Evolutionary conservation across 805 yeast species (phyloP), one percentile per base, ranked within the genome.

Genomic region (Phaffomyces antillensis): DNA sequence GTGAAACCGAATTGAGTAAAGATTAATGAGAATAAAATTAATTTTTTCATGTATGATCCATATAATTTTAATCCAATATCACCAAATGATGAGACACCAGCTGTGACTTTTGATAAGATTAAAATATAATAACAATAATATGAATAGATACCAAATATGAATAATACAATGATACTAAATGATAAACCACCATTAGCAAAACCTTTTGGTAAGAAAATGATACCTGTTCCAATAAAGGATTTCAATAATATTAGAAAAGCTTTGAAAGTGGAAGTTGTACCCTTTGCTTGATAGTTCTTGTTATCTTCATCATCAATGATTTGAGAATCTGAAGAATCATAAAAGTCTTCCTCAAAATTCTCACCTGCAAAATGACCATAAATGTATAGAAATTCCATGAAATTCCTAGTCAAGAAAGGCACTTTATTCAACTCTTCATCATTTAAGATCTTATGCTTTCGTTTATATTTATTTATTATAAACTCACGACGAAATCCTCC

Each of bases 291-390:
- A 45, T 58, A 51, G 26, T 42, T 31, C 30, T 48, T 44, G 23
- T 46, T 40, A 1, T 60, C 45, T 10, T 37, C 47, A 40, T 64
- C 68, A 35, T 61, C 58, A 49, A 56, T 40, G 15, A 51, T 53
- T 12, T 52, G 52, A 32, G 35, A 32, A 10, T 28, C 30, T 32
- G 35, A 32, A 18, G 52, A 47, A 11, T 49, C 56, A 36, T 54
- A 67, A 39, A 71, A 77, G 39, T 71, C 79, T 17, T 80, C 89
- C 54, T 83, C 91, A 43, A 85, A 71, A 35, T 81, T 77, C 62
- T 85, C 93, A 59, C 95, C 95, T 3, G 93, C 93, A 64, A 86
- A 86, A 66, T 86, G 91, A 7, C 95, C 95, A 62, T 86, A 86
- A 8, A 86, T 72, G 50, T 85, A 80, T 39, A 86, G 66, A 56